Base-by-base conservation (phyloP, 2,329 filamentous ascomycete species). In the Alternaria brassicae region DNA sequence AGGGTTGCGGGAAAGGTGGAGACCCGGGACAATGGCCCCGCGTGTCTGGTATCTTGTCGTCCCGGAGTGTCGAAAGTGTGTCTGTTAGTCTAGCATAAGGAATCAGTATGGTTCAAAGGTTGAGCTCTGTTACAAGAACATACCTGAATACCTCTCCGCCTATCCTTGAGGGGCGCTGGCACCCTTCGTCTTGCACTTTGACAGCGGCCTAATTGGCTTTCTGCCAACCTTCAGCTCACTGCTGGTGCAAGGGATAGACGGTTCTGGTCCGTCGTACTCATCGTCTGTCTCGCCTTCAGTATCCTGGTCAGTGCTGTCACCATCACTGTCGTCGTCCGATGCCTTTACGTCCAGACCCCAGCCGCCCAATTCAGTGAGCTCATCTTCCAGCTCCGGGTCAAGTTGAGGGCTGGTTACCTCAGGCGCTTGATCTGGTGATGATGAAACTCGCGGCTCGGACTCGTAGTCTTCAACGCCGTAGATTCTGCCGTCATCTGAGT, bases 221-320 rank as follows among this genome's bases (percentile, higher is more conserved):
- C 49, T 40, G 25, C 17, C 28, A 34, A 34, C 28, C 30, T 32
- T 6, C 9, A 12, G 6, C 44, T 34, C 30, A 25, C 19, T 50
- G 47, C 19, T 13, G 23, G 25, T 6, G 25, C 49, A 27, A 3
- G 49, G 27, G 17, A 30, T 10, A 39, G 49, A 21, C 23, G 25
- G 17, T 41, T 25, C 25, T 28, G 25, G 27, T 15, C 12, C 25
- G 10, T 41, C 36, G 17, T 41, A 40, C 49, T 52, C 49, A 28
- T 52, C 37, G 25, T 41, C 36, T 21, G 49, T 52, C 36, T 52
- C 49, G 37, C 49, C 37, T 52, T 52, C 49, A 21, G 36, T 37
- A 19, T 52, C 36, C 25, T 40, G 23, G 25, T 52, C 49, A 52
- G 49, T 41, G 37, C n/a, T 39, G 12, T 32, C 41, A 21, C 37